Evolutionary conservation across 2,329 filamentous ascomycete genomes (phyloP), one percentile per base, ranked within the genome.

Genomic region (Aureobasidium melanogenum): DNA sequence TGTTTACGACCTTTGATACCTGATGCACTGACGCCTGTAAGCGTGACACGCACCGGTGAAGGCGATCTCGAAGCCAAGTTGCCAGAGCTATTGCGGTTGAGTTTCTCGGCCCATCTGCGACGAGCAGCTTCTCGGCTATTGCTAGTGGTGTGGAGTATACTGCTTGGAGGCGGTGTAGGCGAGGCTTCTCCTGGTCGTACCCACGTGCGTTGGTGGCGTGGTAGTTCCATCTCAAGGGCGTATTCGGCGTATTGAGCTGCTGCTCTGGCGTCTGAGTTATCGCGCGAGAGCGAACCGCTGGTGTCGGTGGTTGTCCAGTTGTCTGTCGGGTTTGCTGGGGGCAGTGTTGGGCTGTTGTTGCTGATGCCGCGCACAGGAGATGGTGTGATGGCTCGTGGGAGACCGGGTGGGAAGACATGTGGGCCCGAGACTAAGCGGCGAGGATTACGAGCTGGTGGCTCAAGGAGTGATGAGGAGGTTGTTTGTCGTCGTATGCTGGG

Each of bases 151-250:
- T 62, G 10, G 55, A 63, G 22, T 63, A 63, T 19, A 63, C 63
- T 38, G 62, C 63, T n/a, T 15, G 69, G 67, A 3, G 71, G 69
- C 17, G 71, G 71, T n/a, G 71, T 72, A 4, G 71, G 69, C 9
- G 69, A 70, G 22, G 69, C 71, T 65, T 73, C 71, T 28, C 68
- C 69, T 0, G 71, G 70, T 1, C 69, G 56, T 1, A 72, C 70
- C 63, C 66, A 73, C 8, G 60, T 66, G 30, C 71, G 63, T 54
- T 63, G 70, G 61, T 60, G 72, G 64, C 14, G 64, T 62, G 15
- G 57, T 30, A 50, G 61, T 34, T 43, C 61, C 58, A 43, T 46
- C n/a, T 47, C 59, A 19, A 43, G 8, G 7, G 39, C 48, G 34
- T 47, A 38, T n/a, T 60, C 54, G 34, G 39, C 44, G 46, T 59